Percentiles rank a stretch among this genome's conserved stretches.
Evolutionary conservation across 331 rosid species (phyloP).

Genomic region (Quercus tomentella): DNA sequence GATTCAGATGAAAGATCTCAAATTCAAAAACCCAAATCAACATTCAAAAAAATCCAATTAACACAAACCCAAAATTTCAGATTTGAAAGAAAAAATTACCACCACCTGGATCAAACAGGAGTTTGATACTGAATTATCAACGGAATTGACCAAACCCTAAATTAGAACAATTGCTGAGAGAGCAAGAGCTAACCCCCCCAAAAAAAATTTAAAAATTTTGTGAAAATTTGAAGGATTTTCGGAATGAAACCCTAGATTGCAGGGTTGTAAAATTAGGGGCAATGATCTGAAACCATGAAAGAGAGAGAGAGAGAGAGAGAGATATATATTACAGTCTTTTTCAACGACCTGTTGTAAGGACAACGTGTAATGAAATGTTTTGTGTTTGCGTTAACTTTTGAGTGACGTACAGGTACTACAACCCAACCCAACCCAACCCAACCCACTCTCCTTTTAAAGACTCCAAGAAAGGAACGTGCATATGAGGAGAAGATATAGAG

Average conservation of each 20-base stretch:
- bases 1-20: conserved; percentile 20
- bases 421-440: no score
- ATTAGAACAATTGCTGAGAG: neutral
- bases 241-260: conserved; percentile 50
- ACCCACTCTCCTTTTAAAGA: neutral
- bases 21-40: conserved; percentile 22
- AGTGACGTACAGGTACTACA: neutral
- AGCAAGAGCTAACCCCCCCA: neutral
- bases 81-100: neutral
- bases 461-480: neutral
- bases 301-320: conserved; percentile 12
- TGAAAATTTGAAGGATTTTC: neutral
- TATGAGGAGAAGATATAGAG: no score
- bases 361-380: neutral
- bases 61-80: neutral
- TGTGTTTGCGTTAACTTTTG: neutral
- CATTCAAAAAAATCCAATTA: neutral
- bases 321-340: conserved; percentile 33
- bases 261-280: conserved; percentile 11
- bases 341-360: conserved; percentile 25
- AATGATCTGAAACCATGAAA: conserved; percentile 6
- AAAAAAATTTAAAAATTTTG: no score
- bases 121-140: neutral
- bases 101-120: neutral
- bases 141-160: conserved; percentile 22